Conservation (phyloP, 2,329 filamentous ascomycete genomes). For the Paradendryphiella salina region DNA sequence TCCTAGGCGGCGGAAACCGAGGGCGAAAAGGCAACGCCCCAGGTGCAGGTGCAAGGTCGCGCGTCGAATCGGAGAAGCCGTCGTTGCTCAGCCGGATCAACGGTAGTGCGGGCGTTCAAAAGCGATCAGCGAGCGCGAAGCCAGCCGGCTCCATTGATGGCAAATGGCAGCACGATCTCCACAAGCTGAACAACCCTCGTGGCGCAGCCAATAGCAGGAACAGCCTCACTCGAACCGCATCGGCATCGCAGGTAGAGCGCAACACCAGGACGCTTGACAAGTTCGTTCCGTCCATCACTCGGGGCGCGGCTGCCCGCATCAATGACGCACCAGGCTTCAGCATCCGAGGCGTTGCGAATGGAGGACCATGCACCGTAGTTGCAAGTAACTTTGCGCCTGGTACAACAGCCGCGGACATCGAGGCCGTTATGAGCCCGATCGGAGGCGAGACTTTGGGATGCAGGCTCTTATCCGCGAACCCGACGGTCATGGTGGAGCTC, state of each 20-base stretch:
- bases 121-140: constrained; percentile 55
- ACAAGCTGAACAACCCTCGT: constrained; percentile 52
- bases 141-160: constrained; percentile 62
- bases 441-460: constrained; percentile 68
- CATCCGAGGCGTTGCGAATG: constrained; percentile 68
- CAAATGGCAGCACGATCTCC: constrained; percentile 73
- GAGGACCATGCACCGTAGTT: constrained; percentile 71
- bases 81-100: constrained; percentile 71
- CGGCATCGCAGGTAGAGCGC: constrained; percentile 48
- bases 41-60: constrained; percentile 52
- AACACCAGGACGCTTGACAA: constrained; percentile 49
- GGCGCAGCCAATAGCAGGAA: constrained; percentile 37
- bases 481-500: constrained; percentile 77
- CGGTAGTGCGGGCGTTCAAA: constrained; percentile 68
- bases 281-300: constrained; percentile 45
- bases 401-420: constrained; percentile 80
- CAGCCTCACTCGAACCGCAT: constrained; percentile 43
- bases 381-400: constrained; percentile 82
- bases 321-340: constrained; percentile 57
- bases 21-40: constrained; percentile 60
- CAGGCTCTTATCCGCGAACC: constrained; percentile 66
- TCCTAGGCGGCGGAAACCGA: constrained; percentile 64
- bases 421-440: constrained; percentile 77
- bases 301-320: constrained; percentile 31
- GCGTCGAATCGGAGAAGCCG: constrained; percentile 54